These are phyloP conservation scores for Pythium sukuiense DNA, from an alignment of 352 stramenopile species.

Conservation along the genomic window DNA sequence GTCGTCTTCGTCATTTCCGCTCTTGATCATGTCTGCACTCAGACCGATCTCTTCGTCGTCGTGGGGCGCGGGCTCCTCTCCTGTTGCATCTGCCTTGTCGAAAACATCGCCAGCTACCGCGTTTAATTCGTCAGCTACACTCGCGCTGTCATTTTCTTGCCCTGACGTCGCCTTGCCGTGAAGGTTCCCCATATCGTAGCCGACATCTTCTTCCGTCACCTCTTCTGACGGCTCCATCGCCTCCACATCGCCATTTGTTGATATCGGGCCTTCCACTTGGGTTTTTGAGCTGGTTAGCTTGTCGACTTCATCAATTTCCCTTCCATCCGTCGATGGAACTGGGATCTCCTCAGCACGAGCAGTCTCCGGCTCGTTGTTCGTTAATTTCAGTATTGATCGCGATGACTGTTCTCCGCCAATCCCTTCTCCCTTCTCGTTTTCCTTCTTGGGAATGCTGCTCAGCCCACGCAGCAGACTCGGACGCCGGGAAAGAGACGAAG, in stretches of 20 bases:
- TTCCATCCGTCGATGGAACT: neutral
- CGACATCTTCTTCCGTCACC: neutral
- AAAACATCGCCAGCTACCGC: neutral
- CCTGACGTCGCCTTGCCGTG: neutral
- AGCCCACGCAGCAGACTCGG: slow-evolving; percentile 25
- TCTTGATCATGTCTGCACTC: neutral
- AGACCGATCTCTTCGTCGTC: neutral
- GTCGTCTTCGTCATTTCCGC: neutral
- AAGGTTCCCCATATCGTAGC: neutral
- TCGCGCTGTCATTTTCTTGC: neutral
- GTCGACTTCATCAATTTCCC: neutral
- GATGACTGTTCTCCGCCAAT: neutral
- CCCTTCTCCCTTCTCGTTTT: neutral
- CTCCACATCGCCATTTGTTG: neutral
- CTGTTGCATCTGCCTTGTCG: neutral
- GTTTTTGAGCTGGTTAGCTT: neutral
- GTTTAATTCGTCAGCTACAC: neutral
- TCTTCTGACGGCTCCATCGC: neutral
- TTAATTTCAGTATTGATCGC: neutral
- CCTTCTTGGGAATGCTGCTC: slow-evolving; percentile 6
- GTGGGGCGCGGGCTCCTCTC: neutral
- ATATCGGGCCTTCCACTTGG: neutral
- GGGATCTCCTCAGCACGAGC: neutral
- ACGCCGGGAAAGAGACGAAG: slow-evolving; percentile 22
- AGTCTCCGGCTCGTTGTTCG: neutral